Conservation (phyloP, 1,284 basidiomycete genomes). For the Volvariella volvacea region DNA sequence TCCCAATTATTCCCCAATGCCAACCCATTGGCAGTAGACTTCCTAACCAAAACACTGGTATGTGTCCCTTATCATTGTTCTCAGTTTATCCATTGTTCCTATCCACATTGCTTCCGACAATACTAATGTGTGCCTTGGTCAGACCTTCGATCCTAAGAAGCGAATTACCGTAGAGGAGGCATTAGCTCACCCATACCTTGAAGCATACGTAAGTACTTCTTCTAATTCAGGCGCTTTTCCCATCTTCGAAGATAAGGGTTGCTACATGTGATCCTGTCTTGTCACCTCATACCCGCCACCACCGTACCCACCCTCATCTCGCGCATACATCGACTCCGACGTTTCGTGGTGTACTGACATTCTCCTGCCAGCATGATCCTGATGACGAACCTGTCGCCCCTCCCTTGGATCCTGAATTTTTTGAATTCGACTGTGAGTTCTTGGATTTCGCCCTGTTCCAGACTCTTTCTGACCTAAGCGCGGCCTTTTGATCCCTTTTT, state of each 20-base stretch:
- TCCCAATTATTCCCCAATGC: conserved; percentile 83
- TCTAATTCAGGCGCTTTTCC: not conserved
- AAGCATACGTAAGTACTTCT: conserved; percentile 76
- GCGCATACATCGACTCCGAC: no score
- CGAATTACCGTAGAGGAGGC: conserved; percentile 89
- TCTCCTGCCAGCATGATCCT: conserved; percentile 64
- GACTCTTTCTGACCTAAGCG: not conserved
- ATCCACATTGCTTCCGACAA: not conserved
- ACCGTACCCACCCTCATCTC: no score
- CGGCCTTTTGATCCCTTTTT: not conserved
- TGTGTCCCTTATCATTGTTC: conserved; percentile 21
- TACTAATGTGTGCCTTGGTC: conserved; percentile 7
- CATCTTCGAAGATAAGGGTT: not conserved
- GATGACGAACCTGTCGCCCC: conserved; percentile 91
- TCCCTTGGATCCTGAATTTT: conserved; percentile 86
- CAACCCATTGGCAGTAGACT: conserved; percentile 81
- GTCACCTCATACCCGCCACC: no score
- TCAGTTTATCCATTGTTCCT: not conserved
- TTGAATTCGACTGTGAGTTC: conserved; percentile 81
- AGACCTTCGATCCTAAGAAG: conserved; percentile 92
- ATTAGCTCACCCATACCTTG: conserved; percentile 86
- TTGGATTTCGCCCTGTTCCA: conserved; percentile 5
- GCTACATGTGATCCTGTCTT: not conserved
- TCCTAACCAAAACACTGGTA: conserved; percentile 85
- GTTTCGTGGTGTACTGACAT: conserved; percentile 6